Base-by-base conservation (phyloP, 108 stramenopile species). In the Cyclotella choctawhatcheeana region DNA sequence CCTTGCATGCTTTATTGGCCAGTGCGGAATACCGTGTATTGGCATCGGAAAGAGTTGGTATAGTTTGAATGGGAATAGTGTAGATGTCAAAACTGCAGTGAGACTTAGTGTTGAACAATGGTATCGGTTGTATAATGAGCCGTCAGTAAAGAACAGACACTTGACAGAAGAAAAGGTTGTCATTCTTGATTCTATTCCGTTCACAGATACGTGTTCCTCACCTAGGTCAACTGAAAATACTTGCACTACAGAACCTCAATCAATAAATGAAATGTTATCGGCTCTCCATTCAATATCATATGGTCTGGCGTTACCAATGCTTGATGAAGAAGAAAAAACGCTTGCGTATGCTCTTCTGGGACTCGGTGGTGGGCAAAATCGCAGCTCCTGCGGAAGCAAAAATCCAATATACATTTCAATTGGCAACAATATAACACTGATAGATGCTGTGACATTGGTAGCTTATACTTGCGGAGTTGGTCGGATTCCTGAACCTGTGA, bases 401-500 rank as follows among this genome's bases (percentile, higher is more conserved):
- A 88, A 86, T 70, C 90, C 90, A 45, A 86, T 91, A 17, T 87
- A 81, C 64, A 65, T 91, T 21, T 85, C 83, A 43, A 76, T 88
- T 8, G 90, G 90, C 2, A 85, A 86, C 55, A 44, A 68, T 25
- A 73, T 91, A 40, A 77, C 86, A 5, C 45, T 84, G 59, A 43
- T 61, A 62, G 81, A 84, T 43, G 82, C 88, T 27, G 75, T 87
- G 5, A 58, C 26, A 26, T 50, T 89, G 18, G 69, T 78, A 33
- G 67, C 83, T 0, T 48, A 35, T 27, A 61, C 84, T 52, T 75
- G 67, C 32, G 30, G 67, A 34, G 35, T 62, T 24, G 62, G 85
- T 27, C 1, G 55, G 30, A 89, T 92, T n/a, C 90, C 90, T n/a
- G 90, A 92, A 64, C 88, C 90, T 2, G 66, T 92, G 5, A 79